Percentiles rank a stretch among this genome's conserved stretches.
Conservation (phyloP, 2,329 filamentous ascomycete species). For the Aureobasidium sp. region DNA sequence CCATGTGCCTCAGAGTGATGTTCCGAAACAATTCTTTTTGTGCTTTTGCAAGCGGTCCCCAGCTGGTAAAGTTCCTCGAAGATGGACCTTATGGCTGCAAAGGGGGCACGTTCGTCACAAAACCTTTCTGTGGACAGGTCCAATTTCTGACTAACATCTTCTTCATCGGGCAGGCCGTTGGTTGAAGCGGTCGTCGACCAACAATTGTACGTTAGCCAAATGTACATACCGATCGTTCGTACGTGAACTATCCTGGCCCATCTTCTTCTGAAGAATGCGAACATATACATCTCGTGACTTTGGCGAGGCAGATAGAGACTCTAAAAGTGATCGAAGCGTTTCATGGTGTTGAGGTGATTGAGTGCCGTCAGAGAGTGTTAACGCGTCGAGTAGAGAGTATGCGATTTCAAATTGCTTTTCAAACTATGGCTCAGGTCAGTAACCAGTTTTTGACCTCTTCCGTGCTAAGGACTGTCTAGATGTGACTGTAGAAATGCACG, state of each 20-base stretch:
- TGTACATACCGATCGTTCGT: neutral
- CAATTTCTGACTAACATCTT: no score
- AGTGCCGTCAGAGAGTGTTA: conserved; percentile 14
- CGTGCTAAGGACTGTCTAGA: neutral
- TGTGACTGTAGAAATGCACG: neutral
- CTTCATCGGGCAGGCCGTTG: neutral
- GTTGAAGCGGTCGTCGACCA: neutral
- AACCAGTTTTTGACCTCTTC: neutral
- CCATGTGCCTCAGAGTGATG: no score
- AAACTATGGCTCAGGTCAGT: neutral
- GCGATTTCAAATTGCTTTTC: conserved; percentile 21
- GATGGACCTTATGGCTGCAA: no score
- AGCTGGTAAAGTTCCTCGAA: no score
- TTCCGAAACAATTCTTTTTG: no score
- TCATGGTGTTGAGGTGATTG: conserved; percentile 17
- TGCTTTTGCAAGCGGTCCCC: no score
- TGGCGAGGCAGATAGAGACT: conserved; percentile 16
- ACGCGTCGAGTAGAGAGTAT: conserved; percentile 18
- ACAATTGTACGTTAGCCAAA: neutral
- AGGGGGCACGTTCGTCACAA: no score
- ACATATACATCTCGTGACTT: conserved; percentile 20
- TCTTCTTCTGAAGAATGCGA: conserved; percentile 19
- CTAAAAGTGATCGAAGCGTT: conserved; percentile 17
- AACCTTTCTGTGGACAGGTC: no score
- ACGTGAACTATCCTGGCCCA: neutral